Conservation (phyloP, 768 basidiomycete genomes). For the Xerocomus spinulosus region DNA sequence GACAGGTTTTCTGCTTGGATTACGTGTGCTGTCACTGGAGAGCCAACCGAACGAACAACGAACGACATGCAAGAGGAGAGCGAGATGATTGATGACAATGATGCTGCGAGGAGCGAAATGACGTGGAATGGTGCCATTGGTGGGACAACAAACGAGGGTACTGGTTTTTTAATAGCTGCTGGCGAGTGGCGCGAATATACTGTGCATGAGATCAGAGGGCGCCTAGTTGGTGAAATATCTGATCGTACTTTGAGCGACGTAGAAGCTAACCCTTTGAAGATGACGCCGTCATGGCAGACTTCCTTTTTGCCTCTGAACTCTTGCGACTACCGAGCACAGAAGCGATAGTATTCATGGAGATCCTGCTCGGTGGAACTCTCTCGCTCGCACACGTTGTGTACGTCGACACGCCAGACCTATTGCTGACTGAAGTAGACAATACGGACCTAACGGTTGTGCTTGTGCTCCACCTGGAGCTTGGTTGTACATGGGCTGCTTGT, state of each 20-base stretch:
- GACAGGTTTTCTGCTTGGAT: conserved; percentile 11
- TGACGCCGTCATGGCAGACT: conserved; percentile 22
- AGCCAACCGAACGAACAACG: conserved; percentile 2
- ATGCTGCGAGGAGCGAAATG: conserved; percentile 4
- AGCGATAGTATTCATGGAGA: conserved; percentile 25
- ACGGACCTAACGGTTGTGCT: conserved; percentile 27
- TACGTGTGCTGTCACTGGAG: conserved; percentile 1
- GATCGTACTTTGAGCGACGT: conserved; percentile 1
- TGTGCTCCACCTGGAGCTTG: conserved; percentile 29
- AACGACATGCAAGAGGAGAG: conserved; percentile 5
- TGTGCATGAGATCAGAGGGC: conserved; percentile 1
- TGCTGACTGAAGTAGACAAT: conserved; percentile 24
- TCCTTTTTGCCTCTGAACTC: conserved; percentile 26
- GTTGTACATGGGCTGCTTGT: conserved; percentile 17
- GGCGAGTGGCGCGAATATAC: background rate
- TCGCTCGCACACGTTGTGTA: conserved; percentile 28
- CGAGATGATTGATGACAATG: background rate
- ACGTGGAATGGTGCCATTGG: too few species aligned
- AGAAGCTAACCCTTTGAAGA: conserved; percentile 21
- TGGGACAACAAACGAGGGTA: background rate
- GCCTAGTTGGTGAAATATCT: too few species aligned
- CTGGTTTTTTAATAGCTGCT: conserved; percentile 1
- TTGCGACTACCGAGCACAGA: conserved; percentile 25
- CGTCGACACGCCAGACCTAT: conserved; percentile 24
- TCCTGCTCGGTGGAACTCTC: conserved; percentile 19